These are phyloP conservation scores for Amborella trichopoda DNA, from an alignment of 164 flowering plant species.

Conservation along the genomic window DNA sequence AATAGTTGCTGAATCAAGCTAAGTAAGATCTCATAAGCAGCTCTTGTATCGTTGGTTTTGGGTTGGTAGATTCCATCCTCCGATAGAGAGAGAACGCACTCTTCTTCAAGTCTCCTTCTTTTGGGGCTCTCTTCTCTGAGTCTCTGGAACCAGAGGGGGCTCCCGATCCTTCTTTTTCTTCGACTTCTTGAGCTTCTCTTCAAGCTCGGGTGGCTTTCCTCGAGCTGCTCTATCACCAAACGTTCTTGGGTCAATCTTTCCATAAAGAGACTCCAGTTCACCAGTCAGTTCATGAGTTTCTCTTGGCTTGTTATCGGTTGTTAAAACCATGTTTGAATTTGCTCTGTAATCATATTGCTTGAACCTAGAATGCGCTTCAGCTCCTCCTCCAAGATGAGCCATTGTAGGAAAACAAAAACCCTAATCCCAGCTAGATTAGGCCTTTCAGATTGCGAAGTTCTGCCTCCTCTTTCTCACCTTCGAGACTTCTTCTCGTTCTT, in stretches of 20 bases:
- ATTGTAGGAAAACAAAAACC: too few species aligned
- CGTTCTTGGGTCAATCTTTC: slow-evolving; percentile 75
- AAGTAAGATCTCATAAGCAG: slow-evolving; percentile 88
- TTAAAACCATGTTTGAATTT: slow-evolving; percentile 84
- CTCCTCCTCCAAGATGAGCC: slow-evolving; percentile 92
- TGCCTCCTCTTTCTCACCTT: too few species aligned
- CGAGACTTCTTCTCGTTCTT: too few species aligned
- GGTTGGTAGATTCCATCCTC: slow-evolving; percentile 95
- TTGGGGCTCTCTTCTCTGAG: slow-evolving; percentile 34
- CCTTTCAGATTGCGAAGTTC: too few species aligned
- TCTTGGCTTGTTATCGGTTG: slow-evolving; percentile 92
- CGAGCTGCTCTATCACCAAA: slow-evolving; percentile 72
- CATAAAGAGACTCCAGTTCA: slow-evolving; percentile 89
- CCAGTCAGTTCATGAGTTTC: slow-evolving; percentile 98
- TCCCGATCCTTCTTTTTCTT: slow-evolving; percentile 86
- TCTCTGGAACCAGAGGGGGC: slow-evolving; percentile 18
- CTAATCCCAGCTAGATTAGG: too few species aligned
- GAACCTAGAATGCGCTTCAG: slow-evolving; percentile 93
- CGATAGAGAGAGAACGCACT: slow-evolving; percentile 53
- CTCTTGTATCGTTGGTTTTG: slow-evolving; percentile 84
- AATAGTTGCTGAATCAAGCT: slow-evolving; percentile 78
- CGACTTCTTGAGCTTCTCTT: slow-evolving; percentile 63
- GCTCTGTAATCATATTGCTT: slow-evolving; percentile 95
- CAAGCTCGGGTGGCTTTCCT: slow-evolving; percentile 73
- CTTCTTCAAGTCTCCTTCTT: slow-evolving; percentile 53